These are phyloP conservation scores for Hypericum androsaemum DNA, from an alignment of 345 rosid genomes.

Conservation along the genomic window DNA sequence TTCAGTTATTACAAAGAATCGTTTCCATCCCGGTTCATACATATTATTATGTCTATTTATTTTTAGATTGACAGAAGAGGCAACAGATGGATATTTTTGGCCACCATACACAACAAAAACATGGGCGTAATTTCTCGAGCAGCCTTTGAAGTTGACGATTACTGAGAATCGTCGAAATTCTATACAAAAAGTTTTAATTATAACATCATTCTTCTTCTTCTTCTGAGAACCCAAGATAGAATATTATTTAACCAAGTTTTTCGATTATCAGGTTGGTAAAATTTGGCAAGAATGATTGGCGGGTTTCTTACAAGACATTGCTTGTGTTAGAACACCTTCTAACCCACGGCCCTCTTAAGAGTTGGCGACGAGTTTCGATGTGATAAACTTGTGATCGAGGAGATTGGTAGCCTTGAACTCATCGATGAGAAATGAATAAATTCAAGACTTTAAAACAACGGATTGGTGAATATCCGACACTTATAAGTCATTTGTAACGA, in stretches of 20 bases:
- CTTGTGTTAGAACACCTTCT: conserved; percentile 55
- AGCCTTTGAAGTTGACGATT: conserved; percentile 87
- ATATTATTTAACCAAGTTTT: too few species aligned
- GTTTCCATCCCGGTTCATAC: too few species aligned
- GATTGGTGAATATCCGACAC: too few species aligned
- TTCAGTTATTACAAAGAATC: too few species aligned
- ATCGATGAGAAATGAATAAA: too few species aligned
- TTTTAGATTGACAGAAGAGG: conserved; percentile 60
- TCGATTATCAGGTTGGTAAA: conserved; percentile 49
- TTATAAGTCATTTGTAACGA: too few species aligned
- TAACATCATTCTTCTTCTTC: too few species aligned
- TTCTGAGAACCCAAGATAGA: too few species aligned
- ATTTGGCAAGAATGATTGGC: conserved; percentile 54
- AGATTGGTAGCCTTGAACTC: conserved; percentile 30
- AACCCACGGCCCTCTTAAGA: conserved; percentile 62
- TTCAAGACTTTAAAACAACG: too few species aligned
- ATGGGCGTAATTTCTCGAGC: conserved; percentile 53
- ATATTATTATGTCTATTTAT: background rate
- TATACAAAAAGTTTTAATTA: conserved; percentile 48
- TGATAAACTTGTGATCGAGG: conserved; percentile 31
- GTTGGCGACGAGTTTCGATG: conserved; percentile 50
- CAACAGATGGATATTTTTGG: conserved; percentile 43
- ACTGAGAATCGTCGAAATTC: conserved; percentile 52
- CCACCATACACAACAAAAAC: conserved; percentile 38
- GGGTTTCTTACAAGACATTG: conserved; percentile 48